phyloP scores from a whole-genome alignment of 345 rosid genomes.

The Noccaea bulbosa region DNA sequence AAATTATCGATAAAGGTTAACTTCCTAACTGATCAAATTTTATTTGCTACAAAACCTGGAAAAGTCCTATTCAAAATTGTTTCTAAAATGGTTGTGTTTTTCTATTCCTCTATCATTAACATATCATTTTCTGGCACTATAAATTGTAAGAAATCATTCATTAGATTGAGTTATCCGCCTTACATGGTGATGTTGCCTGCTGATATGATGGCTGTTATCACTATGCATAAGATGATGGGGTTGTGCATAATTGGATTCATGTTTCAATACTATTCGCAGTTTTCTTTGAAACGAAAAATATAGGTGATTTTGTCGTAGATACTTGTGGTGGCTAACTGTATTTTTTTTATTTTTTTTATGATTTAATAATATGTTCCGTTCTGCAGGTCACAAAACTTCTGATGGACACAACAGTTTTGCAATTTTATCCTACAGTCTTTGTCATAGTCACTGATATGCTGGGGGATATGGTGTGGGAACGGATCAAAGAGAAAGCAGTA shows the following conservation, averaged over 20 bases:
- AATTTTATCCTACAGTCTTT: slow-evolving; percentile 91
- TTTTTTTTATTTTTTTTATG: too few relatives aligned
- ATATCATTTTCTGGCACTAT: background rate
- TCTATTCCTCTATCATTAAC: slow-evolving; percentile 15
- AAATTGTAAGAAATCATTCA: background rate
- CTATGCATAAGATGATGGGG: slow-evolving; percentile 93
- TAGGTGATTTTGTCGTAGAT: background rate
- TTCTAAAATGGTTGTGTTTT: background rate
- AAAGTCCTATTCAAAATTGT: background rate
- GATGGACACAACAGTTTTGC: slow-evolving; percentile 85
- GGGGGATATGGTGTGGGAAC: slow-evolving; percentile 94
- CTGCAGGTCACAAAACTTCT: slow-evolving; percentile 87
- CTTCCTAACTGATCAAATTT: slow-evolving; percentile 13
- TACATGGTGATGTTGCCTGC: slow-evolving; percentile 66
- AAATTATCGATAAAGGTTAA: slow-evolving; percentile 80
- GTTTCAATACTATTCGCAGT: too few relatives aligned
- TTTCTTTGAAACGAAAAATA: too few relatives aligned
- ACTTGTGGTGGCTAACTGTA: background rate
- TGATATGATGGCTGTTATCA: slow-evolving; percentile 91
- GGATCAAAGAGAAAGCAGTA: slow-evolving; percentile 84
- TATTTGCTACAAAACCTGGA: slow-evolving; percentile 22
- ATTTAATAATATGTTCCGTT: slow-evolving; percentile 13
- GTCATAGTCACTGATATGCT: slow-evolving; percentile 86
- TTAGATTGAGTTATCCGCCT: slow-evolving; percentile 32
- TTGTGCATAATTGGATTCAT: too few relatives aligned